These are phyloP conservation scores for Talaromyces proteolyticus DNA, from an alignment of 495 filamentous ascomycete genomes.

Conservation along the genomic window DNA sequence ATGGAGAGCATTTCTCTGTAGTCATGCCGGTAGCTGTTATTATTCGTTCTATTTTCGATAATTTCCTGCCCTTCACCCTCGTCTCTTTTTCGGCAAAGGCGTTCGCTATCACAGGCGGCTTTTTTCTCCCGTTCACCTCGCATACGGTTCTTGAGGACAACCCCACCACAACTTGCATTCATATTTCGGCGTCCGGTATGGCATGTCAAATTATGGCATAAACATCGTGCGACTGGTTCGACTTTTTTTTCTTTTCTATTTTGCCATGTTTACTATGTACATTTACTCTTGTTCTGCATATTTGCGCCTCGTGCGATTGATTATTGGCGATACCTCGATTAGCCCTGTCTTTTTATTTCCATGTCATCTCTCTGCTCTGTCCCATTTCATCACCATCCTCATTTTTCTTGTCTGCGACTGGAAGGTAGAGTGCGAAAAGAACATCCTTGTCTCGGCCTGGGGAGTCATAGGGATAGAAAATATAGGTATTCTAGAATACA, in stretches of 20 bases:
- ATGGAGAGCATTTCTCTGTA: constrained; percentile 50
- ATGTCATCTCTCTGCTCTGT: not conserved
- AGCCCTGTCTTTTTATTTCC: not conserved
- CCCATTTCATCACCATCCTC: not conserved
- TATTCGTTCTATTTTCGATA: not conserved
- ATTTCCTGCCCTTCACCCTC: not conserved
- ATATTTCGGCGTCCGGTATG: not conserved
- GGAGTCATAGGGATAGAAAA: no score
- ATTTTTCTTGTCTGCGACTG: not conserved
- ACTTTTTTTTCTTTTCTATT: not conserved
- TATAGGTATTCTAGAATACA: no score
- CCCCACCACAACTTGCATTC: not conserved
- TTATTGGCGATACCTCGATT: not conserved
- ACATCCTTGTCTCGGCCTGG: no score
- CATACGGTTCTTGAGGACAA: no score
- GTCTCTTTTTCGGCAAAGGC: not conserved
- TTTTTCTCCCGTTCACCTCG: no score
- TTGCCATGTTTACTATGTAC: not conserved
- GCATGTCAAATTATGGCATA: not conserved
- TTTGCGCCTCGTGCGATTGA: not conserved
- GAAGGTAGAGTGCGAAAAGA: no score
- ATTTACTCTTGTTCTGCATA: not conserved
- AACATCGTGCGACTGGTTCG: not conserved
- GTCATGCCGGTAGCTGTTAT: not conserved
- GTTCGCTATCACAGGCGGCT: not conserved